Percentiles rank a stretch among this genome's conserved stretches.
phyloP scores from a whole-genome alignment of 2,329 filamentous ascomycete species.

The Curvularia sp. region DNA sequence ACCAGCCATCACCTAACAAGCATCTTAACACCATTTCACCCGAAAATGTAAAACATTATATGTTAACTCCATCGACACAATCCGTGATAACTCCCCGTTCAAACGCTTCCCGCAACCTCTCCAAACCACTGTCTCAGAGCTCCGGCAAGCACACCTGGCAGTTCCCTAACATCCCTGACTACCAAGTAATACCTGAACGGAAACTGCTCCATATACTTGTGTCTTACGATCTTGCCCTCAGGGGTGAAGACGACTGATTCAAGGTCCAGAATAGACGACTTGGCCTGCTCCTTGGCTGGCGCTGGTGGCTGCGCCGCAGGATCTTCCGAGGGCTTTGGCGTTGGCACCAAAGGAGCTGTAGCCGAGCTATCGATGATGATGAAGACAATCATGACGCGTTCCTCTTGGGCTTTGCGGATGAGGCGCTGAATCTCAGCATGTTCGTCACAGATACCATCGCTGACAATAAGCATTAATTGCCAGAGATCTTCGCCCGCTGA shows the following conservation, averaged over 20 bases:
- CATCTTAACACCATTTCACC: background rate
- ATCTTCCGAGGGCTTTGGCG: constrained; percentile 8
- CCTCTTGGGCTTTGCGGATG: constrained; percentile 85
- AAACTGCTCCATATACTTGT: constrained; percentile 92
- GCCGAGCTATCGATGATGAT: constrained; percentile 81
- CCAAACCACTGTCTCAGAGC: constrained; percentile 96
- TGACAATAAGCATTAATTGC: constrained; percentile 93
- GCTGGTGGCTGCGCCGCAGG: constrained; percentile 16
- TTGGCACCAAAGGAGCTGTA: constrained; percentile 13
- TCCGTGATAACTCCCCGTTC: background rate
- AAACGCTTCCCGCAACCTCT: constrained; percentile 62
- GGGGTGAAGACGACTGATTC: constrained; percentile 84
- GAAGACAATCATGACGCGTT: constrained; percentile 97
- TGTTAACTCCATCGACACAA: background rate
- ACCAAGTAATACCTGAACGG: constrained; percentile 97
- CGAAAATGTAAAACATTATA: background rate
- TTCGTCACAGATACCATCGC: constrained; percentile 90
- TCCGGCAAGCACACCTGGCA: constrained; percentile 86
- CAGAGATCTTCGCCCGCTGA: constrained; percentile 74
- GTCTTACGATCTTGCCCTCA: constrained; percentile 75
- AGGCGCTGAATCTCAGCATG: constrained; percentile 84
- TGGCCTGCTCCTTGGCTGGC: constrained; percentile 54
- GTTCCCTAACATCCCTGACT: constrained; percentile 87
- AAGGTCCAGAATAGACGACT: constrained; percentile 81
- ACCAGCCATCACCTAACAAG: background rate